Evolutionary conservation across 176 grass and related monocot genomes (phyloP), one percentile per base, ranked within the genome.

Genomic region (Rhynchospora pubera): DNA sequence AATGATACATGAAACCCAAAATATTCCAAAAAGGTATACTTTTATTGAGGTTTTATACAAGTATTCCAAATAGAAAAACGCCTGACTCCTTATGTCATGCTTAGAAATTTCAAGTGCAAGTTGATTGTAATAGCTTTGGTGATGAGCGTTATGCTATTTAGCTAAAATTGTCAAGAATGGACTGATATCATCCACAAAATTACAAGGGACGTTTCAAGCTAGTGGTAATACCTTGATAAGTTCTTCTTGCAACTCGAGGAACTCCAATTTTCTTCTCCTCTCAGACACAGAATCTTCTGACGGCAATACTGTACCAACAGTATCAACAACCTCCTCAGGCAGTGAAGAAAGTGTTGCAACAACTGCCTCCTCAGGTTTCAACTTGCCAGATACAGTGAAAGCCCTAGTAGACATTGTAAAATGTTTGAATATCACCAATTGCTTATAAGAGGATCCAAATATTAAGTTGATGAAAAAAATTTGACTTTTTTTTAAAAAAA

Each of bases 191-290:
- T 56, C 18, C 45, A 13, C 7, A 57, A 77, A 65, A 68, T 65
- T 82, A 61, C 77, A 65, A 60, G 62, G 47, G 34, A 72, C 9
- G 48, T n/a, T 23, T 47, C 34, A 47, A 82, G 44, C 59, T 44
- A 83, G 76, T 64, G n/a, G 62, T 76, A n/a, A n/a, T n/a, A 95
- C 97, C 93, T 99, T 96, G 83, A 99, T 99, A 86, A 99, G 97
- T 89, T 99, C 97, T 93, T 99, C 97, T 87, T 99, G 97, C 97
- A 99, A 93, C 87, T 95, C 91, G 42, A 99, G 91, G 93, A 99
- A 99, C 83, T 95, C 92, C 77, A 95, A 88, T 79, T 91, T 95
- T 79, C 86, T 92, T 74, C 84, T 94, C 87, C 96, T 99, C 85
- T 95, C 92, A 83, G 92, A 95, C 82, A 99, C 93, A 75, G 92